These are phyloP conservation scores for Rhizopus microsporus DNA, from an alignment of 371 early-diverging fungal genomes.

Conservation along the genomic window DNA sequence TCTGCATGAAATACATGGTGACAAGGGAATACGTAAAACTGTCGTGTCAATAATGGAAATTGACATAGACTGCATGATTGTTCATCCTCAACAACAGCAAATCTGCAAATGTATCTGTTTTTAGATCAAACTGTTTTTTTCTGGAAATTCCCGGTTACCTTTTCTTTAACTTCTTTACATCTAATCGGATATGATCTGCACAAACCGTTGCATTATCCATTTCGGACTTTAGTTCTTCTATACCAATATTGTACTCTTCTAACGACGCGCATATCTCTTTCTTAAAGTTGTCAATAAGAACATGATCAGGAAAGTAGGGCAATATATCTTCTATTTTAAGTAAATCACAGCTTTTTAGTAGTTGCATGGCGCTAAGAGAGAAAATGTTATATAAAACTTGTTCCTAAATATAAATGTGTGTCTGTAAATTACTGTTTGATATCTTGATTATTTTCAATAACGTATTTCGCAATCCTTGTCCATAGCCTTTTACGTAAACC, in stretches of 20 bases:
- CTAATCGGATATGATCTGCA: slow-evolving; percentile 79
- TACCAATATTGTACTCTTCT: slow-evolving; percentile 82
- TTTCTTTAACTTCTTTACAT: slow-evolving; percentile 75
- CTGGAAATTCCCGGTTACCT: slow-evolving; percentile 31
- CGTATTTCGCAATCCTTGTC: slow-evolving; percentile 90
- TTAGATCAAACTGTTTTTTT: neutral
- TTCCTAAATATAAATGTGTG: neutral
- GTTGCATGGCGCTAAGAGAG: slow-evolving; percentile 72
- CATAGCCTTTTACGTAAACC: slow-evolving; percentile 84
- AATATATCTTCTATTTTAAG: slow-evolving; percentile 93
- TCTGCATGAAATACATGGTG: slow-evolving; percentile 68
- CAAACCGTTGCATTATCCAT: slow-evolving; percentile 91
- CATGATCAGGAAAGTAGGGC: slow-evolving; percentile 95
- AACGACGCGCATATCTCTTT: slow-evolving; percentile 84
- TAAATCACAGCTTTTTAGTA: slow-evolving; percentile 76
- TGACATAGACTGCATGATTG: slow-evolving; percentile 30
- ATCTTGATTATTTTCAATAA: slow-evolving; percentile 79
- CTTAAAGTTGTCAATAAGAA: slow-evolving; percentile 93
- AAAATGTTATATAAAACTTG: neutral
- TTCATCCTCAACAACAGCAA: slow-evolving; percentile 23
- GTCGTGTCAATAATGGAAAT: slow-evolving; percentile 42
- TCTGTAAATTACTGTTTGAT: slow-evolving; percentile 59
- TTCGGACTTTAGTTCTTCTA: slow-evolving; percentile 77
- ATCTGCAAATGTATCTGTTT: slow-evolving; percentile 8
- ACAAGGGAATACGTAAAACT: slow-evolving; percentile 28